Percentiles rank a stretch among this genome's conserved stretches.
These are phyloP conservation scores for Vigna reflexopilosa DNA, from an alignment of 306 rosid species.

Conservation along the genomic window DNA sequence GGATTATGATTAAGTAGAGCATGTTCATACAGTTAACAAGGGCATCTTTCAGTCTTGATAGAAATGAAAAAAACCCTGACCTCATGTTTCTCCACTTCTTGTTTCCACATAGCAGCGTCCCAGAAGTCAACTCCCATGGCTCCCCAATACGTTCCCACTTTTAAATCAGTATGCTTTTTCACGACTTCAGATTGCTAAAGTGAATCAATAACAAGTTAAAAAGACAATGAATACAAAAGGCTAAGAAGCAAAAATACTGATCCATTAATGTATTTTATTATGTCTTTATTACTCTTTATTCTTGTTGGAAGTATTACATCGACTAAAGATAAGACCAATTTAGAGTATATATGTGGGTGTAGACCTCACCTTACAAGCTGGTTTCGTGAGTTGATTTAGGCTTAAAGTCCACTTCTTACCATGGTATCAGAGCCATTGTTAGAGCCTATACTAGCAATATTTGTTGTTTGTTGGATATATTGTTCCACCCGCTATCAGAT, in stretches of 20 bases:
- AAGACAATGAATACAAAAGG: slow-evolving; percentile 4
- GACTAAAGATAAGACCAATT: too few species aligned
- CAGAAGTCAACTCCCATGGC: slow-evolving; percentile 79
- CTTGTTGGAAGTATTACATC: too few species aligned
- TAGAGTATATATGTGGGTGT: too few species aligned
- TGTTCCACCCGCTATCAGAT: too few species aligned
- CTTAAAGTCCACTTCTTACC: too few species aligned
- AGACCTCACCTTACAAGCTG: too few species aligned
- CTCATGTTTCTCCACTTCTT: slow-evolving; percentile 67
- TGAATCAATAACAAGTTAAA: not conserved
- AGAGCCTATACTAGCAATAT: too few species aligned
- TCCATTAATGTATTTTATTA: not conserved
- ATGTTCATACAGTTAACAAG: slow-evolving; percentile 27
- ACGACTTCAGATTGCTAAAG: slow-evolving; percentile 83
- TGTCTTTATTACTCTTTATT: too few species aligned
- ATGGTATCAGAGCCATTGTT: too few species aligned
- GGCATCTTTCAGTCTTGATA: not conserved
- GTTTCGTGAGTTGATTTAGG: too few species aligned
- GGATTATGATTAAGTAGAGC: not conserved
- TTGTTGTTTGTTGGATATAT: too few species aligned
- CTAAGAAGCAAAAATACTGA: not conserved
- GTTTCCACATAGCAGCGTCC: slow-evolving; percentile 62
- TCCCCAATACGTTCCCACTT: slow-evolving; percentile 79
- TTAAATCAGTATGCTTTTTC: slow-evolving; percentile 67
- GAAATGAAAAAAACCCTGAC: slow-evolving; percentile 45